Conservation (phyloP, 1,139 yeast species). For the Scheffersomyces stambukii region DNA sequence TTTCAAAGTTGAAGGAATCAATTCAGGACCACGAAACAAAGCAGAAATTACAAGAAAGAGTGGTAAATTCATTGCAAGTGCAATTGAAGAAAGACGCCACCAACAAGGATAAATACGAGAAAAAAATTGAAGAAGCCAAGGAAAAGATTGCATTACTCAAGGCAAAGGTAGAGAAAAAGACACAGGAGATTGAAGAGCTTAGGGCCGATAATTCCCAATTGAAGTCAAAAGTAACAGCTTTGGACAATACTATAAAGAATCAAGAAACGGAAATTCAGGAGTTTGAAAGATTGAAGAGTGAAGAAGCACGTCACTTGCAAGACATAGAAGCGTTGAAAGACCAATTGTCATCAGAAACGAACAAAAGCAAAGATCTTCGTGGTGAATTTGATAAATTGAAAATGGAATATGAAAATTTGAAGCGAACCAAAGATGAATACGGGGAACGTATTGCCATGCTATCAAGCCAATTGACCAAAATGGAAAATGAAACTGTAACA, state of each 20-base stretch:
- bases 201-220: constrained; percentile 11
- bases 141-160: constrained; percentile 10
- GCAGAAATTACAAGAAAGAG: constrained; percentile 6
- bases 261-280: constrained; percentile 1
- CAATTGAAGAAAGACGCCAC: constrained; percentile 12
- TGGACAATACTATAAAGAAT: constrained; percentile 4
- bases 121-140: constrained; percentile 11
- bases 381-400: constrained; percentile 20
- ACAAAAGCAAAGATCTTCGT: constrained; percentile 13
- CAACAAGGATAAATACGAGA: constrained; percentile 9
- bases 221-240: constrained; percentile 8
- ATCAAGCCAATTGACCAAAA: constrained; percentile 18
- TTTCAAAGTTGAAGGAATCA: constrained; percentile 6
- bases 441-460: constrained; percentile 23
- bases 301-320: constrained; percentile 5
- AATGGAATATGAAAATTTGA: constrained; percentile 33
- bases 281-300: constrained; percentile 2
- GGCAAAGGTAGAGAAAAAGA: constrained; percentile 8
- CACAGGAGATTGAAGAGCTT: constrained; percentile 8
- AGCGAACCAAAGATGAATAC: constrained; percentile 22
- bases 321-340: constrained; percentile 7
- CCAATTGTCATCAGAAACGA: constrained; percentile 3
- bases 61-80: constrained; percentile 9
- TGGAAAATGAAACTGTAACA: constrained; percentile 16
- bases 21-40: constrained; percentile 6